Conservation (phyloP, 2,329 filamentous ascomycete genomes). For the Fusarium sororula region DNA sequence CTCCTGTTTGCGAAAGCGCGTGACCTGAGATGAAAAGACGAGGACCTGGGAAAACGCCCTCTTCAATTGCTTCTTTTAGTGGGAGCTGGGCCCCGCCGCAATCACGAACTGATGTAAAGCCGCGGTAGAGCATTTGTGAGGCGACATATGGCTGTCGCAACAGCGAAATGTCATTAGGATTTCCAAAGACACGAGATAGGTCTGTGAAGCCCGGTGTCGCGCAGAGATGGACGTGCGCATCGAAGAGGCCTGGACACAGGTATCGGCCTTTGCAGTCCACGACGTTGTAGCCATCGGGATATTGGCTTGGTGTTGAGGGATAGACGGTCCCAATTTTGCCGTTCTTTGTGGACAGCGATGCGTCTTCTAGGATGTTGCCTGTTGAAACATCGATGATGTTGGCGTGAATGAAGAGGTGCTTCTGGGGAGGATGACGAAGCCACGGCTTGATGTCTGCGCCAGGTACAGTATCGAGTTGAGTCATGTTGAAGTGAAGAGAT, state of each 20-base stretch:
- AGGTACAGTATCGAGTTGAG: neutral
- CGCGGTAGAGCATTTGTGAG: neutral
- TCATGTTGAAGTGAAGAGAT: neutral
- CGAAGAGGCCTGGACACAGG: slow-evolving; percentile 45
- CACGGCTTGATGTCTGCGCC: neutral
- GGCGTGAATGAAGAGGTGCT: neutral
- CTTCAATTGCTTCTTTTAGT: slow-evolving; percentile 63
- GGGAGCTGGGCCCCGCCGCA: slow-evolving; percentile 53
- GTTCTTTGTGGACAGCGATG: neutral
- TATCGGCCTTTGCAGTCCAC: slow-evolving; percentile 13
- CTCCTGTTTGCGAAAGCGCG: slow-evolving; percentile 65
- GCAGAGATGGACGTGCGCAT: slow-evolving; percentile 45
- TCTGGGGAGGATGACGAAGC: neutral
- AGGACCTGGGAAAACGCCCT: slow-evolving; percentile 62
- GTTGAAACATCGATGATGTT: neutral
- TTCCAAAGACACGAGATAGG: slow-evolving; percentile 38
- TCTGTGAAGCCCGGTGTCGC: slow-evolving; percentile 43
- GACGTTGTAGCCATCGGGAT: neutral
- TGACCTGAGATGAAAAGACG: slow-evolving; percentile 63
- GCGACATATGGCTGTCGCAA: slow-evolving; percentile 53
- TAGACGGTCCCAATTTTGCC: neutral
- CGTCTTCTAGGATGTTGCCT: neutral
- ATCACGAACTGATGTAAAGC: neutral
- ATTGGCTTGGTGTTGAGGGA: neutral
- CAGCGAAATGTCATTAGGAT: slow-evolving; percentile 49